Percentiles rank a stretch among this genome's conserved stretches.
Conservation (phyloP, 495 filamentous ascomycete species). For the Clavariopsis aquatica region DNA sequence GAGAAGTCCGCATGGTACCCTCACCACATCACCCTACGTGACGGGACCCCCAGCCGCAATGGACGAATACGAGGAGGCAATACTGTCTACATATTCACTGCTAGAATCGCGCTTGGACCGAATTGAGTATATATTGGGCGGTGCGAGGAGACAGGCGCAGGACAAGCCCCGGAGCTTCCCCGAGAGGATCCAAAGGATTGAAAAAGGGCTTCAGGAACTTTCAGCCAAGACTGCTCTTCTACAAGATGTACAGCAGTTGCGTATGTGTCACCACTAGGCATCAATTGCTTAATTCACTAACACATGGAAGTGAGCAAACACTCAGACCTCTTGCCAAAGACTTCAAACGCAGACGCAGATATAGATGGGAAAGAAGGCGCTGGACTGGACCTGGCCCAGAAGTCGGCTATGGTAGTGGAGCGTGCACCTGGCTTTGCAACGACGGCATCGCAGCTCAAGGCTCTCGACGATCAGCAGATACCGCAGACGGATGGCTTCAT, state of each 20-base stretch:
- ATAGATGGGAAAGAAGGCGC: slow-evolving; percentile 4
- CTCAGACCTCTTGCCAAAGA: slow-evolving; percentile 59
- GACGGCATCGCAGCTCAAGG: slow-evolving; percentile 76
- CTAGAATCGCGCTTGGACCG: slow-evolving; percentile 75
- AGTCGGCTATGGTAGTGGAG: slow-evolving; percentile 71
- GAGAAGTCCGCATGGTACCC: background rate
- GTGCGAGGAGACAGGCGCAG: slow-evolving; percentile 44
- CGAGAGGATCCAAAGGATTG: slow-evolving; percentile 62
- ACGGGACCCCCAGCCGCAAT: too few species aligned
- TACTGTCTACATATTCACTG: slow-evolving; percentile 67
- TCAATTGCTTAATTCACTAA: slow-evolving; percentile 13
- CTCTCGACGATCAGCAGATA: slow-evolving; percentile 73
- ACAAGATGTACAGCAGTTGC: slow-evolving; percentile 31
- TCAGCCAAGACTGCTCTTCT: slow-evolving; percentile 38
- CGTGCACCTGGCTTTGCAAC: slow-evolving; percentile 72
- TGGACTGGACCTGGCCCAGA: slow-evolving; percentile 41
- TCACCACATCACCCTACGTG: background rate
- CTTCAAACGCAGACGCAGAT: slow-evolving; percentile 19
- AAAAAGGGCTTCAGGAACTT: slow-evolving; percentile 53
- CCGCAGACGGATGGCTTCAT: slow-evolving; percentile 69
- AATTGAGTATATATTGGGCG: slow-evolving; percentile 73
- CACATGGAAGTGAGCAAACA: slow-evolving; percentile 54
- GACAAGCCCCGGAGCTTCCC: slow-evolving; percentile 28
- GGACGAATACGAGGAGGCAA: slow-evolving; percentile 43
- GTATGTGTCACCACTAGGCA: slow-evolving; percentile 19